Evolutionary conservation across 2,329 filamentous ascomycete genomes (phyloP).

Genomic region (Penicillium sp.): DNA sequence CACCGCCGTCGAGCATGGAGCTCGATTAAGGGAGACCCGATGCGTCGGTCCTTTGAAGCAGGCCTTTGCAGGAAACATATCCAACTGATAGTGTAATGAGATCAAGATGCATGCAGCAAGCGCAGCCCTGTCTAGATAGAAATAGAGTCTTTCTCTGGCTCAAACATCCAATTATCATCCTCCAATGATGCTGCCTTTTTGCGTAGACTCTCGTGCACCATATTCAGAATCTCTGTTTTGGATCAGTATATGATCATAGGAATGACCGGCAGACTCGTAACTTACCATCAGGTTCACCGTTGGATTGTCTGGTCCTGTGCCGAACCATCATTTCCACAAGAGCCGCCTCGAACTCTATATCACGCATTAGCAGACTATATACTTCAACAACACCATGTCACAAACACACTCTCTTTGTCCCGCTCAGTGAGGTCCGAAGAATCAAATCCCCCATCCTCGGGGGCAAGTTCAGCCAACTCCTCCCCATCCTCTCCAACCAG

Average conservation of each 20-base stretch:
- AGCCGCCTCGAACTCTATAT: conserved; percentile 46
- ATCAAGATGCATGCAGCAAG: conserved; percentile 14
- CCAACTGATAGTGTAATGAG: conserved; percentile 16
- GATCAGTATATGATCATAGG: conserved; percentile 8
- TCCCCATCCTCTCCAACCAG: conserved; percentile 40
- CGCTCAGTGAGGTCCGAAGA: conserved; percentile 35
- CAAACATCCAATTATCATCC: conserved; percentile 91
- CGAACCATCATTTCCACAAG: conserved; percentile 45
- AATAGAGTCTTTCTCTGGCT: conserved; percentile 57
- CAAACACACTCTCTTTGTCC: conserved; percentile 42
- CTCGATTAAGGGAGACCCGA: conserved; percentile 36
- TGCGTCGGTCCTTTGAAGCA: background rate
- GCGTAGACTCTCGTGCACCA: conserved; percentile 66
- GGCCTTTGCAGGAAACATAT: conserved; percentile 9
- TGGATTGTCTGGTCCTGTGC: conserved; percentile 51
- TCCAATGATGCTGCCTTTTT: conserved; percentile 70
- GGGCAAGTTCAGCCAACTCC: conserved; percentile 45
- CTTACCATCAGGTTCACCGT: conserved; percentile 63
- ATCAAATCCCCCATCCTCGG: conserved; percentile 56
- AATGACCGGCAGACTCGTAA: conserved; percentile 1
- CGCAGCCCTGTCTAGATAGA: conserved; percentile 15
- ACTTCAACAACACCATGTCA: background rate
- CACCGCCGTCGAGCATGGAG: conserved; percentile 44
- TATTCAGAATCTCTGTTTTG: conserved; percentile 62
- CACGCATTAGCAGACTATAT: conserved; percentile 4